A percentile compares a stretch with the other conserved stretches of the same genome.
Evolutionary conservation across 2,329 filamentous ascomycete species (phyloP).

Genomic region (Aspergillus aculeatus): DNA sequence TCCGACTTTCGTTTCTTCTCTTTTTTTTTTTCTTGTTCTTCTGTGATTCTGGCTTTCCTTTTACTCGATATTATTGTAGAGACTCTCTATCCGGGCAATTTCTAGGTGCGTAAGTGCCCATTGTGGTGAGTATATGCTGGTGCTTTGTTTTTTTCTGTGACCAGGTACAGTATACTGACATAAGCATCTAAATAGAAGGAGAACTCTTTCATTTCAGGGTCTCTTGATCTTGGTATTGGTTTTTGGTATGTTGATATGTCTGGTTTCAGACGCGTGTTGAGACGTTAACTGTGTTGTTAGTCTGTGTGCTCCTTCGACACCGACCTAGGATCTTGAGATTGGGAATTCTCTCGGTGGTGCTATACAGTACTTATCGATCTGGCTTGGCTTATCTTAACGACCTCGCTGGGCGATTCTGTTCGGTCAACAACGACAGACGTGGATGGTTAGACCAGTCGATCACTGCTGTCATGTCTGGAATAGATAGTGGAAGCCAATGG

Average conservation of each 20-base stretch:
- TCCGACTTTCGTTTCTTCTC: background rate
- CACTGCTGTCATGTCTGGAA: background rate
- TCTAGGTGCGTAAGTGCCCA: background rate
- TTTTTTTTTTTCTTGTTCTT: background rate
- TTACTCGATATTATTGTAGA: background rate
- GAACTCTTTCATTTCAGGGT: too few relatives aligned
- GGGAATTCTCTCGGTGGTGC: too few relatives aligned
- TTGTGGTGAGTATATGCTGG: background rate
- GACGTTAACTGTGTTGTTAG: background rate
- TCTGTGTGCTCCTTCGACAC: background rate
- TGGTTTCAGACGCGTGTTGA: too few relatives aligned
- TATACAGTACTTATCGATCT: too few relatives aligned
- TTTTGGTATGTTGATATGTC: too few relatives aligned
- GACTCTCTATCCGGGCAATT: background rate
- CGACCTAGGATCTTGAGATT: background rate
- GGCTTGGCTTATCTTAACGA: too few relatives aligned
- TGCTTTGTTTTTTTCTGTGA: background rate
- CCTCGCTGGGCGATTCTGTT: background rate
- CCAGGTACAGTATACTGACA: background rate
- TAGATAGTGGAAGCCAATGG: background rate
- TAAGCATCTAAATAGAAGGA: too few relatives aligned
- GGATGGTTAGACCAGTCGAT: background rate
- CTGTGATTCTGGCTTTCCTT: background rate
- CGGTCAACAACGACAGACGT: too few relatives aligned
- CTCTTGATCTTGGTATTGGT: background rate